Evolutionary conservation across 305 asterid species (phyloP).

Genomic region (Fraxinus xanthoxyloides): DNA sequence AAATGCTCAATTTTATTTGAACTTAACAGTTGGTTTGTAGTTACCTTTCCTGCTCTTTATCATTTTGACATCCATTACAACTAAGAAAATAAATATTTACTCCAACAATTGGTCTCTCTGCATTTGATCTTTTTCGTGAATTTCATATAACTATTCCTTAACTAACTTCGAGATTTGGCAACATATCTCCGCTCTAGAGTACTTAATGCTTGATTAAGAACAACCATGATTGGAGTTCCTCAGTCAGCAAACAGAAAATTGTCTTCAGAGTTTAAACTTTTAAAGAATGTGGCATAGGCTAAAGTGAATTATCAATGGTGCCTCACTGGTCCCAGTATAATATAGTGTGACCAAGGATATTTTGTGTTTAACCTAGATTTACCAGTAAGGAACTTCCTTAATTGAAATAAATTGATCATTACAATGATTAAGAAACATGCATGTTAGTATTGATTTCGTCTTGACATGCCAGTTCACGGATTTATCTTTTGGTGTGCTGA

Average conservation of each 20-base stretch:
- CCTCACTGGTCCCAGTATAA: not conserved
- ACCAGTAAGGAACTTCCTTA: not conserved
- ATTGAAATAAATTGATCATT: not conserved
- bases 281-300: not conserved
- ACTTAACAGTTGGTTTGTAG: not conserved
- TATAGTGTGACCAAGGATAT: not conserved
- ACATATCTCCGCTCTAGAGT: not conserved
- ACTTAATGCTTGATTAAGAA: not conserved
- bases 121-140: not conserved
- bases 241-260: not conserved
- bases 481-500: not conserved
- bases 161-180: not conserved
- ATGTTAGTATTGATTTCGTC: not conserved
- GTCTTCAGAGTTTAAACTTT: not conserved
- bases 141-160: not conserved
- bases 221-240: not conserved
- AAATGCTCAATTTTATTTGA: not conserved
- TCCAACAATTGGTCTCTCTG: not conserved
- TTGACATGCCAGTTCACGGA: not conserved
- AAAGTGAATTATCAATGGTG: not conserved
- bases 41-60: not conserved
- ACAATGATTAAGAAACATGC: not conserved
- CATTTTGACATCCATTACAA: not conserved
- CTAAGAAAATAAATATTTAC: not conserved
- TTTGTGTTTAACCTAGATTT: not conserved